A percentile compares a stretch with the other conserved stretches of the same genome.
Conservation (phyloP, 192 early-diverging fungal genomes). For the Umbelopsis vinacea region DNA sequence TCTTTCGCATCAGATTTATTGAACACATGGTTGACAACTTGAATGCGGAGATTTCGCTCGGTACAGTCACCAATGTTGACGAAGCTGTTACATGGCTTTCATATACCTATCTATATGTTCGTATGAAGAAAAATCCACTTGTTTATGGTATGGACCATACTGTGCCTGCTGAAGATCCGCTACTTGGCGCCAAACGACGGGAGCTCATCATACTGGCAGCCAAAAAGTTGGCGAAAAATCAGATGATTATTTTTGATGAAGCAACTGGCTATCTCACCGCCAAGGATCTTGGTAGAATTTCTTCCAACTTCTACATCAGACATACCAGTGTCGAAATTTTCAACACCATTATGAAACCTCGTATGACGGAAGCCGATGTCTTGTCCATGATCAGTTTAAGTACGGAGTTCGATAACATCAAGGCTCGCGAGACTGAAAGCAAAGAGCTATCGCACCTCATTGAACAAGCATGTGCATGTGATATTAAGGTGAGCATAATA, state of each 20-base stretch:
- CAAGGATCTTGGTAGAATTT: slow-evolving; percentile 94
- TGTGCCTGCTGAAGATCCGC: slow-evolving; percentile 76
- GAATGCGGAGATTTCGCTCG: slow-evolving; percentile 96
- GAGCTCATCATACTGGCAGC: slow-evolving; percentile 93
- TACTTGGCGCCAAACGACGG: slow-evolving; percentile 81
- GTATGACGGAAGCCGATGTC: slow-evolving; percentile 93
- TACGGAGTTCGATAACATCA: slow-evolving; percentile 95
- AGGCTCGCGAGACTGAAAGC: slow-evolving; percentile 86
- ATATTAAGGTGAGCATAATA: slow-evolving; percentile 69
- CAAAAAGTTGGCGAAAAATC: slow-evolving; percentile 83
- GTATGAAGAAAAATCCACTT: slow-evolving; percentile 91
- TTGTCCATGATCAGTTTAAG: slow-evolving; percentile 86
- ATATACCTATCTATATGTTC: slow-evolving; percentile 94
- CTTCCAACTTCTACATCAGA: slow-evolving; percentile 95
- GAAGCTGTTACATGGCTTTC: slow-evolving; percentile 97
- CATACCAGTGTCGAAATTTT: slow-evolving; percentile 92
- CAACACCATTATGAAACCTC: slow-evolving; percentile 91
- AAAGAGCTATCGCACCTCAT: slow-evolving; percentile 76
- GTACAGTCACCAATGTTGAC: slow-evolving; percentile 87
- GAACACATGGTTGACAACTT: slow-evolving; percentile 85
- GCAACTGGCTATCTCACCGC: slow-evolving; percentile 86
- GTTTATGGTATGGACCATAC: slow-evolving; percentile 82
- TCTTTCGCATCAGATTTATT: slow-evolving; percentile 55
- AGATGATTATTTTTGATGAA: slow-evolving; percentile 94
- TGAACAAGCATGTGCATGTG: slow-evolving; percentile 79